phyloP scores from a whole-genome alignment of 73 alveolate genomes.

The Urostyla sp. region DNA sequence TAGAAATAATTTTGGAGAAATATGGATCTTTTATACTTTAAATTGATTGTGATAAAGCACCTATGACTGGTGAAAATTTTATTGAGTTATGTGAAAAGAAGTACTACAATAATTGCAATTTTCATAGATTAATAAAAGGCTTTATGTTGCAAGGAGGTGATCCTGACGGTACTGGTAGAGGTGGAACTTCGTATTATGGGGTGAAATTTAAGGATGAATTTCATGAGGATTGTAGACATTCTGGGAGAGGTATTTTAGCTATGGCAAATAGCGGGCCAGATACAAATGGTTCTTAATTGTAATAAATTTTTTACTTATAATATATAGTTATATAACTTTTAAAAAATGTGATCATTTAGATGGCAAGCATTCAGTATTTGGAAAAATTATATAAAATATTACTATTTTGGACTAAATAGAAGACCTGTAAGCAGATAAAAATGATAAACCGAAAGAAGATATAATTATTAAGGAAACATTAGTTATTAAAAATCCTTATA shows the following conservation, averaged over 20 bases:
- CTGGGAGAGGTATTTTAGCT: constrained; percentile 82
- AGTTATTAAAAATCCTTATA: constrained; percentile 86
- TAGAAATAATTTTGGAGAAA: constrained; percentile 67
- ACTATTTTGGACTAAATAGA: constrained; percentile 80
- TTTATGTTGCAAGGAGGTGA: constrained; percentile 93
- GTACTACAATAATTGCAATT: constrained; percentile 76
- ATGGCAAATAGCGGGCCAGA: constrained; percentile 85
- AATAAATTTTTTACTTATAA: neutral
- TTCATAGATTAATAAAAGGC: constrained; percentile 86
- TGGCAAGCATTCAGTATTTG: constrained; percentile 89
- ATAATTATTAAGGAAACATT: constrained; percentile 76
- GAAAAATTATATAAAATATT: constrained; percentile 79
- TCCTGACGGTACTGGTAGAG: constrained; percentile 90
- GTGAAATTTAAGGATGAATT: constrained; percentile 82
- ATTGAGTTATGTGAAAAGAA: constrained; percentile 86
- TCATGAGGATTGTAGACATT: constrained; percentile 66
- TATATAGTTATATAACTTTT: constrained; percentile 65
- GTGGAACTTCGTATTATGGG: constrained; percentile 87
- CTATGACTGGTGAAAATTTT: constrained; percentile 88
- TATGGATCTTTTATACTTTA: constrained; percentile 71
- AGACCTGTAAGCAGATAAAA: constrained; percentile 58
- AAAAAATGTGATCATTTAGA: constrained; percentile 77
- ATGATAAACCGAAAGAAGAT: constrained; percentile 71
- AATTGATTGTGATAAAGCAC: constrained; percentile 79
- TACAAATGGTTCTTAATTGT: constrained; percentile 74